Percentiles rank a stretch among this genome's conserved stretches.
phyloP scores from a whole-genome alignment of 2,329 filamentous ascomycete species.

The Alternaria angustiovoidea region DNA sequence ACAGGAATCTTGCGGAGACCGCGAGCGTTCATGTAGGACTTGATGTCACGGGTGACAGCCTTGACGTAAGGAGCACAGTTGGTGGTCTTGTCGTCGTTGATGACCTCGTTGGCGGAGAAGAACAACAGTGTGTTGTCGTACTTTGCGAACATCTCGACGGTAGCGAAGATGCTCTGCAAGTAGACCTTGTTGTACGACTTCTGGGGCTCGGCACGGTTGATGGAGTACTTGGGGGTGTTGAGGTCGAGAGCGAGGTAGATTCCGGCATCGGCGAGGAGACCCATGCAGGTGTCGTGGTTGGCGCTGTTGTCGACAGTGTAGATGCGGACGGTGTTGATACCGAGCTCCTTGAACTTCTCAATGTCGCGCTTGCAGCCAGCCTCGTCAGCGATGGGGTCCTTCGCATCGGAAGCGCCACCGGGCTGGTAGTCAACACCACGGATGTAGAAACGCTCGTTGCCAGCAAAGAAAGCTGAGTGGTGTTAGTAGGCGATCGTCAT shows the following conservation, averaged over 20 bases:
- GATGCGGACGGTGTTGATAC: conserved; percentile 89
- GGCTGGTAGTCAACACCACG: conserved; percentile 72
- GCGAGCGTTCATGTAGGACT: conserved; percentile 79
- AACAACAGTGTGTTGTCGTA: conserved; percentile 89
- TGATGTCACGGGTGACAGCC: conserved; percentile 80
- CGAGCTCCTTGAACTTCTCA: conserved; percentile 80
- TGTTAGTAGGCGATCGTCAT: conserved; percentile 27
- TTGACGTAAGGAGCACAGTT: conserved; percentile 72
- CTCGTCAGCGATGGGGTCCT: conserved; percentile 79
- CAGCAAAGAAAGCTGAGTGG: conserved; percentile 66
- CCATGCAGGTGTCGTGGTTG: conserved; percentile 87
- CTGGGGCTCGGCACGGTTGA: conserved; percentile 78
- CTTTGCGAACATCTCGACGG: conserved; percentile 81
- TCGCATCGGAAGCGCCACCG: conserved; percentile 67
- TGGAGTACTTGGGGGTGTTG: conserved; percentile 88
- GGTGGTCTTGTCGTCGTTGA: conserved; percentile 70
- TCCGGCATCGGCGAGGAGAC: conserved; percentile 77
- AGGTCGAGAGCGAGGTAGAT: conserved; percentile 94
- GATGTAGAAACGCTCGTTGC: conserved; percentile 67
- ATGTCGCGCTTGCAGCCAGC: conserved; percentile 80
- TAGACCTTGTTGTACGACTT: conserved; percentile 87
- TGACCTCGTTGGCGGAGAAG: conserved; percentile 83
- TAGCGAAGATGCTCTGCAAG: conserved; percentile 85
- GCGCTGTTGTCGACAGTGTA: conserved; percentile 90
- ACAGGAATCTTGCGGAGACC: conserved; percentile 74